Conservation (phyloP, 768 basidiomycete species). For the Tylopilus rubrobrunneus region DNA sequence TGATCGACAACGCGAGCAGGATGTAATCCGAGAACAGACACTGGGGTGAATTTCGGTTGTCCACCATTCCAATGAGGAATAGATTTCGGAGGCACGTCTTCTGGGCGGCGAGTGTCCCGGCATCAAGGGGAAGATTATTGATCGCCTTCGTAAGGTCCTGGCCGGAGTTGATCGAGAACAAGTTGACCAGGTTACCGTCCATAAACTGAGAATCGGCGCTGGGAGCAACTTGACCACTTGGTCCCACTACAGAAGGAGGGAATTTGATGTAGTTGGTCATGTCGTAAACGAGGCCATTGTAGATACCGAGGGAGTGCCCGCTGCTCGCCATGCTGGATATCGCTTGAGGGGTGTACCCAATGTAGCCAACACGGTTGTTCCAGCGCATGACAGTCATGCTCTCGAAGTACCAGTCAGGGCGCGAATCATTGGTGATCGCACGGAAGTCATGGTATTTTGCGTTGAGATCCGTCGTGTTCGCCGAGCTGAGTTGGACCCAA, state of each 20-base stretch:
- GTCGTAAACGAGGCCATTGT: slow-evolving; percentile 84
- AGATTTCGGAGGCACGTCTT: no score
- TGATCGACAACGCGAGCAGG: no score
- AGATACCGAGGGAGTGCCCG: slow-evolving; percentile 75
- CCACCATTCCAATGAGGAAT: no score
- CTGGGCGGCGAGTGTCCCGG: no score
- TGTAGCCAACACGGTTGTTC: slow-evolving; percentile 80
- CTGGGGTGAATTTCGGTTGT: no score
- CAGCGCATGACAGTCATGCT: slow-evolving; percentile 92
- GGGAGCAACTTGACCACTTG: slow-evolving; percentile 45
- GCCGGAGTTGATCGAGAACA: slow-evolving; percentile 78
- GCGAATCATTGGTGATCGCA: slow-evolving; percentile 77
- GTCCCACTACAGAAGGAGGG: slow-evolving; percentile 53
- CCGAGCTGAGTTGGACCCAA: no score
- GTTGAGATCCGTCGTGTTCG: slow-evolving; percentile 66
- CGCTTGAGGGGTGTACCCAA: slow-evolving; percentile 77
- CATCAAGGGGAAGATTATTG: no score
- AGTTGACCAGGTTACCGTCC: slow-evolving; percentile 56
- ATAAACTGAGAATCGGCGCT: slow-evolving; percentile 61
- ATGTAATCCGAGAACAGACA: no score
- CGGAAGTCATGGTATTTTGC: slow-evolving; percentile 96
- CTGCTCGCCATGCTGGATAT: slow-evolving; percentile 65
- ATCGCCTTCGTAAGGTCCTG: no score
- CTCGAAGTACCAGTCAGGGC: slow-evolving; percentile 99
- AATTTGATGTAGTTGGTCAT: slow-evolving; percentile 73